A percentile compares a stretch with the other conserved stretches of the same genome.
These are phyloP conservation scores for Mucor indicus DNA, from an alignment of 371 early-diverging fungal genomes.

Conservation along the genomic window DNA sequence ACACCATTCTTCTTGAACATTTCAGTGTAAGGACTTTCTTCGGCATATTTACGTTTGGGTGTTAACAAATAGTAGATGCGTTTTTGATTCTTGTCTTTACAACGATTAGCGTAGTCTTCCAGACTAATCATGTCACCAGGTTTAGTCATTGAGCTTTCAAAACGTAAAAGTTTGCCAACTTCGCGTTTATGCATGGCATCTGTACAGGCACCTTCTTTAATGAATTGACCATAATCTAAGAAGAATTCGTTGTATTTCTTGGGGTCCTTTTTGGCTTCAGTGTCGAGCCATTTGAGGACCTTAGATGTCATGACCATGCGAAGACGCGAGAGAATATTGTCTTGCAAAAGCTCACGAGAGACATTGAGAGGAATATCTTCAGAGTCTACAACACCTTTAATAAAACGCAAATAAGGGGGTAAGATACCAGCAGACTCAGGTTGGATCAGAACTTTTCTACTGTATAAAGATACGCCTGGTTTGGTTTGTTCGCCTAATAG, in stretches of 20 bases:
- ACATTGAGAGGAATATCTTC: conserved; percentile 98
- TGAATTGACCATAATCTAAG: conserved; percentile 73
- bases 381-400: conserved; percentile 93
- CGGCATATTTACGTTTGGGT: conserved; percentile 71
- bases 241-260: conserved; percentile 82
- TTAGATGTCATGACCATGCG: conserved; percentile 69
- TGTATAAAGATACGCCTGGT: conserved; percentile 78
- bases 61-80: conserved; percentile 93
- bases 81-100: conserved; percentile 80
- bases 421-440: conserved; percentile 71
- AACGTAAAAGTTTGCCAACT: conserved; percentile 86
- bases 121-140: conserved; percentile 65
- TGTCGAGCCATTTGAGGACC: conserved; percentile 73
- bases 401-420: conserved; percentile 78
- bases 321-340: conserved; percentile 73
- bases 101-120: conserved; percentile 85
- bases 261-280: conserved; percentile 67
- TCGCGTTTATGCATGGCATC: conserved; percentile 68
- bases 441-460: conserved; percentile 80
- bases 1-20: conserved; percentile 71
- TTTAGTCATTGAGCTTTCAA: conserved; percentile 68
- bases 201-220: conserved; percentile 93
- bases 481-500: conserved; percentile 61
- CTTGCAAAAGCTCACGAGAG: conserved; percentile 95
- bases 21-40: conserved; percentile 88